Conservation (phyloP, 345 rosid species). For the Pugionium cornutum region DNA sequence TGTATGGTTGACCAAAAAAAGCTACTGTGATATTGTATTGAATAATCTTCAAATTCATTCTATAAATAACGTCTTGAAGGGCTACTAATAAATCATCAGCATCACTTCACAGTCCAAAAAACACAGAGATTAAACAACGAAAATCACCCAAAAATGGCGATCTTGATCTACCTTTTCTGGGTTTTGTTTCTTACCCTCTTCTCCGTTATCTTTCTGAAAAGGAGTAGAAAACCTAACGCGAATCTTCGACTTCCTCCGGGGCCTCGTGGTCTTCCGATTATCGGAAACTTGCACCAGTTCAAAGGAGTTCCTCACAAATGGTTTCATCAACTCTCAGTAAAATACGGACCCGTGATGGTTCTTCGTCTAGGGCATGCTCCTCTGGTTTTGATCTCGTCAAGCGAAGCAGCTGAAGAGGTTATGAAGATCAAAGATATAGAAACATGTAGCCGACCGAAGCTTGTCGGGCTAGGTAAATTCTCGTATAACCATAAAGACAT, state of each 20-base stretch:
- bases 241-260: conserved; percentile 15
- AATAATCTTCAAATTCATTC: neutral
- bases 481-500: conserved; percentile 46
- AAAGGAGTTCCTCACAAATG: conserved; percentile 11
- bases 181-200: neutral
- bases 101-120: neutral
- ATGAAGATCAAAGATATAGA: conserved; percentile 44
- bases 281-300: conserved; percentile 13
- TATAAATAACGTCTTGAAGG: neutral
- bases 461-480: conserved; percentile 31
- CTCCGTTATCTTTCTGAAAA: conserved; percentile 1
- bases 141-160: neutral
- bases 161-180: conserved; percentile 2
- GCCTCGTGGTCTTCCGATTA: conserved; percentile 9
- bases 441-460: conserved; percentile 40
- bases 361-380: conserved; percentile 38
- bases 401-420: conserved; percentile 41
- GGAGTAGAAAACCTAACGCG: neutral
- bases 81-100: neutral
- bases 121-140: neutral
- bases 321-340: conserved; percentile 44
- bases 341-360: conserved; percentile 48
- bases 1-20: no score
- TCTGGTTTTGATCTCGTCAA: conserved; percentile 43
- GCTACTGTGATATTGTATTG: neutral